Evolutionary conservation across 2,329 filamentous ascomycete species (phyloP).

Genomic region (Alternaria atra): DNA sequence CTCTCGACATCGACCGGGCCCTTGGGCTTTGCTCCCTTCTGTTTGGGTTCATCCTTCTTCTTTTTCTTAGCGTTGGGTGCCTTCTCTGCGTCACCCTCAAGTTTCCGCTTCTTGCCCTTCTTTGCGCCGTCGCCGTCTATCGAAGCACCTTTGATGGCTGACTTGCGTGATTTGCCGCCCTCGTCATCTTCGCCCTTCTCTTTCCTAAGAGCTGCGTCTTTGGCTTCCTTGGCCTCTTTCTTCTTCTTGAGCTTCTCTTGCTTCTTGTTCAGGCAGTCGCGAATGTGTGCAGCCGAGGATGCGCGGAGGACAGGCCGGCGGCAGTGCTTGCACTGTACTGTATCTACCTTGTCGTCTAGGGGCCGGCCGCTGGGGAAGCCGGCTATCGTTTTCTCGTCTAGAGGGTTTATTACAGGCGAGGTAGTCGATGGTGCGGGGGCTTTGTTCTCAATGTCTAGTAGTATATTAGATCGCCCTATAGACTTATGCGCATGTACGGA

Average conservation of each 20-base stretch:
- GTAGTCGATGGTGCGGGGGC: conserved; percentile 27
- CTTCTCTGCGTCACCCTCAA: conserved; percentile 73
- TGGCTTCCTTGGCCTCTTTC: conserved; percentile 69
- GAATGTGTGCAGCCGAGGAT: conserved; percentile 80
- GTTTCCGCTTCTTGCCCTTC: conserved; percentile 59
- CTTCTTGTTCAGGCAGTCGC: conserved; percentile 83
- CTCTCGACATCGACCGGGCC: conserved; percentile 93
- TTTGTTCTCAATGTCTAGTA: conserved; percentile 40
- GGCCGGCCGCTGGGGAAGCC: conserved; percentile 84
- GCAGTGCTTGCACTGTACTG: conserved; percentile 89
- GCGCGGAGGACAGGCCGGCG: conserved; percentile 85
- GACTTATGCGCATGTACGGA: neutral
- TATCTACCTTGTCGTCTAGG: conserved; percentile 79
- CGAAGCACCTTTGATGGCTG: conserved; percentile 50
- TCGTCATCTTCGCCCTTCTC: conserved; percentile 57
- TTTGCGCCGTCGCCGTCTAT: conserved; percentile 51
- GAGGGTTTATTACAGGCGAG: conserved; percentile 60
- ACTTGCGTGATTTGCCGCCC: conserved; percentile 54
- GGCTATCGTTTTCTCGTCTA: conserved; percentile 79
- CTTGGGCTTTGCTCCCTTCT: conserved; percentile 84
- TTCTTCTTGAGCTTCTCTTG: conserved; percentile 69
- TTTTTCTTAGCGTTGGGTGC: conserved; percentile 83
- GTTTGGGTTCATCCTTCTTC: conserved; percentile 91
- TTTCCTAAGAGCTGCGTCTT: conserved; percentile 59
- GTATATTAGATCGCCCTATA: conserved; percentile 11